Evolutionary conservation across 306 rosid genomes (phyloP).

Genomic region (Citrullus amarus): DNA sequence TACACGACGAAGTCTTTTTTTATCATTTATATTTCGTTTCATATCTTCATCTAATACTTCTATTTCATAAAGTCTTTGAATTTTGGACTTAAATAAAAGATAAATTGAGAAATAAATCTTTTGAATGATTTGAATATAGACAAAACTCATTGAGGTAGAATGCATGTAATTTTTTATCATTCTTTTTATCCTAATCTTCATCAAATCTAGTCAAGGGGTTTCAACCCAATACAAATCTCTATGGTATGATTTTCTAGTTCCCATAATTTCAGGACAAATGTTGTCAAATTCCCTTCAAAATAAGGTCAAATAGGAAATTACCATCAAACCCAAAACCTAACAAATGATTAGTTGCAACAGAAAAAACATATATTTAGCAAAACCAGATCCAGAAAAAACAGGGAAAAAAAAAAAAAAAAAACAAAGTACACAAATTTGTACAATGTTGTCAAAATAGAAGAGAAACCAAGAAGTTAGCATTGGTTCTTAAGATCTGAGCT

Average conservation of each 20-base stretch:
- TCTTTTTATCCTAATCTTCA: background rate
- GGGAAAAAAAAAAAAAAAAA: background rate
- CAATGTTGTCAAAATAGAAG: background rate
- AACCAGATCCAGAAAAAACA: slow-evolving; percentile 1
- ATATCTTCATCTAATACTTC: too few relatives aligned
- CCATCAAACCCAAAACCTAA: background rate
- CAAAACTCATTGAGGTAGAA: too few relatives aligned
- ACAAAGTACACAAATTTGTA: background rate
- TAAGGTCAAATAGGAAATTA: background rate
- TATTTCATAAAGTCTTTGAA: background rate
- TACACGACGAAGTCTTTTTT: too few relatives aligned
- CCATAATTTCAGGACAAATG: background rate
- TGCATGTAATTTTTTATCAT: background rate
- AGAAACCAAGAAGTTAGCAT: background rate
- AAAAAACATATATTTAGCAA: background rate
- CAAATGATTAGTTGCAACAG: background rate
- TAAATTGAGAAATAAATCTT: too few relatives aligned
- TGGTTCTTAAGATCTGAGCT: background rate
- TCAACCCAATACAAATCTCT: background rate
- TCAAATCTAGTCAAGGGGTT: background rate
- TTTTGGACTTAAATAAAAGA: background rate
- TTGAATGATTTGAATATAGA: too few relatives aligned
- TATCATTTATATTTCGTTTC: too few relatives aligned
- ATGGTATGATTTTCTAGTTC: background rate
- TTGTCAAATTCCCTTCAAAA: background rate